phyloP scores from a whole-genome alignment of 305 asterid species.

The Withania somnifera region DNA sequence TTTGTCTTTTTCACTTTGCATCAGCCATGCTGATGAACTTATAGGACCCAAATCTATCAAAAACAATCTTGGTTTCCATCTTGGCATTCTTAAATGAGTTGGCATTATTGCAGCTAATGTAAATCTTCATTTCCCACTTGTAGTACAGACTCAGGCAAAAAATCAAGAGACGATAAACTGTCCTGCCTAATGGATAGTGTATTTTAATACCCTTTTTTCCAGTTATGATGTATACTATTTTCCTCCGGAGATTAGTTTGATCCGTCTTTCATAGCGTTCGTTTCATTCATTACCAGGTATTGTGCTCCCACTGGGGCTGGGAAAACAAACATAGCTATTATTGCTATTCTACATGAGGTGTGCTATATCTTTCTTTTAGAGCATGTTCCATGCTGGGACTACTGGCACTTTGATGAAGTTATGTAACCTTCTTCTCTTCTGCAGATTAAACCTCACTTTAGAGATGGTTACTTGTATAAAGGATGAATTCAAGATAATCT shows the following conservation, averaged over 20 bases:
- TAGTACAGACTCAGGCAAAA: background rate
- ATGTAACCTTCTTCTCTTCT: background rate
- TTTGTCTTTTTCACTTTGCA: background rate
- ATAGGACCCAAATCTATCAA: background rate
- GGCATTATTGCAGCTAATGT: background rate
- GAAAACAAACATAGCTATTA: conserved; percentile 94
- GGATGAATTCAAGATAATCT: conserved; percentile 92
- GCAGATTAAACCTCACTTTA: conserved; percentile 86
- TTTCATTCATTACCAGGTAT: conserved; percentile 49
- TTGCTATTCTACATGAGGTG: conserved; percentile 87
- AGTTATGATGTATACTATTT: background rate
- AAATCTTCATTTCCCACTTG: background rate
- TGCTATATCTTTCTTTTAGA: conserved; percentile 1
- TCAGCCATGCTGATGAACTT: background rate
- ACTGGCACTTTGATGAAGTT: conserved; percentile 1
- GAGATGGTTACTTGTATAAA: conserved; percentile 94
- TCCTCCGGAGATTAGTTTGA: conserved; percentile 3
- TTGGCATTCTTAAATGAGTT: conserved; percentile 2
- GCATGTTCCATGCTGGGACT: background rate
- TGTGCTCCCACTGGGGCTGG: conserved; percentile 99
- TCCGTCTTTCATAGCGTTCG: conserved; percentile 11
- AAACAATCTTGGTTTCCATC: background rate
- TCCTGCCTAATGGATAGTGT: background rate
- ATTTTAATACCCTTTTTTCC: background rate
- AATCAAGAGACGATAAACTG: background rate